A percentile compares a stretch with the other conserved stretches of the same genome.
phyloP scores from a whole-genome alignment of 2,329 filamentous ascomycete genomes.

The Didymella pomorum region DNA sequence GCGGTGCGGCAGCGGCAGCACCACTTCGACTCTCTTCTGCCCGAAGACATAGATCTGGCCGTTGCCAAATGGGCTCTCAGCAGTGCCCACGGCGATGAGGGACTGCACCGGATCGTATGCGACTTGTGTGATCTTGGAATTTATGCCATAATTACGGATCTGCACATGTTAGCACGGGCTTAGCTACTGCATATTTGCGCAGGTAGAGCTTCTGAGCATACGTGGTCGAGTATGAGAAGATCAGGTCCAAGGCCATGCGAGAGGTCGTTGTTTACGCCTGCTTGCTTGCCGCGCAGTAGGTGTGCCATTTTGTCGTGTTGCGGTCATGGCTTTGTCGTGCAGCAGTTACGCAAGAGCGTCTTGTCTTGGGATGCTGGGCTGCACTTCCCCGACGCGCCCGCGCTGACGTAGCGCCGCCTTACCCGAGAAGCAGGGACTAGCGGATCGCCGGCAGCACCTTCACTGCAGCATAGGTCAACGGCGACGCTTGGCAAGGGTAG shows the following conservation, averaged over 20 bases:
- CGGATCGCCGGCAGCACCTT: slow-evolving; percentile 15
- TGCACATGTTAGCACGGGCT: slow-evolving; percentile 33
- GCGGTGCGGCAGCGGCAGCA: slow-evolving; percentile 73
- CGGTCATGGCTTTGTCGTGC: slow-evolving; percentile 39
- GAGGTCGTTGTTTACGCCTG: slow-evolving; percentile 89
- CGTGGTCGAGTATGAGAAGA: slow-evolving; percentile 83
- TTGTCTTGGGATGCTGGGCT: slow-evolving; percentile 21
- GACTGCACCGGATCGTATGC: slow-evolving; percentile 95
- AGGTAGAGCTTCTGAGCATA: slow-evolving; percentile 49
- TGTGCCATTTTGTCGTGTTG: slow-evolving; percentile 71
- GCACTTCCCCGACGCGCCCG: background rate
- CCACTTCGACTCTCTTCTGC: slow-evolving; percentile 78
- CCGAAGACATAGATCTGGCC: slow-evolving; percentile 92
- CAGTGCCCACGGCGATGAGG: slow-evolving; percentile 89
- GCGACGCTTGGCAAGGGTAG: background rate
- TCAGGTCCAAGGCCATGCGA: slow-evolving; percentile 81
- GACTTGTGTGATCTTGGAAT: slow-evolving; percentile 72
- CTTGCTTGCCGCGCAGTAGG: slow-evolving; percentile 90
- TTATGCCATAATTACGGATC: slow-evolving; percentile 63
- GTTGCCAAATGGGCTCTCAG: slow-evolving; percentile 82
- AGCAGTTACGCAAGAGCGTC: slow-evolving; percentile 19
- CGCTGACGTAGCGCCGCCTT: slow-evolving; percentile 23
- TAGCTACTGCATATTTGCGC: background rate
- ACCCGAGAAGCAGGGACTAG: slow-evolving; percentile 30
- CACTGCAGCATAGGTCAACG: slow-evolving; percentile 11